phyloP scores from a whole-genome alignment of 2,329 filamentous ascomycete species.

The Trichoderma oligosporum region DNA sequence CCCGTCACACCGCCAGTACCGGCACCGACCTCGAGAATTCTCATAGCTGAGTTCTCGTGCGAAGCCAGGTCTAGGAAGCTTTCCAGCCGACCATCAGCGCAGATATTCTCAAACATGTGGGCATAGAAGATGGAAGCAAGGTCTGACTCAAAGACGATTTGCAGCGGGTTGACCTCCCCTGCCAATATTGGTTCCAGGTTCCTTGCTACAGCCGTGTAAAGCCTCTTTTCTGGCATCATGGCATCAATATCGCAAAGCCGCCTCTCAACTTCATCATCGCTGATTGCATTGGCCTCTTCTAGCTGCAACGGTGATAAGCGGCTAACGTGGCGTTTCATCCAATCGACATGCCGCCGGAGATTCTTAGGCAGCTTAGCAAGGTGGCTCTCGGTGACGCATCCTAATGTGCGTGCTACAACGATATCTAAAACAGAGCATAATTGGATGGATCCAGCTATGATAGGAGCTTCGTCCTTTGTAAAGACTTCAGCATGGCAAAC shows the following conservation, averaged over 20 bases:
- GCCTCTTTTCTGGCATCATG: neutral
- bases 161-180: constrained; percentile 33
- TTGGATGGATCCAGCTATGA: neutral
- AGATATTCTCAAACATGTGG: constrained; percentile 30
- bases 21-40: constrained; percentile 40
- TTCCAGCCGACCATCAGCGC: neutral
- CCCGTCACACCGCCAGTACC: constrained; percentile 37
- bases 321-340: neutral
- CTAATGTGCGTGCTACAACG: too few relatives aligned
- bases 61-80: constrained; percentile 16
- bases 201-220: neutral
- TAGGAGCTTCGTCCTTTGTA: constrained; percentile 25
- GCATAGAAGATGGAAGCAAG: constrained; percentile 35
- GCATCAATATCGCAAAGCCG: neutral
- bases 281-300: neutral
- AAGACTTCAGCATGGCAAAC: constrained; percentile 25
- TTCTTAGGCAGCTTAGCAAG: neutral
- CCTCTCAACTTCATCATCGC: neutral
- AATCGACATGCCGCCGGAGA: neutral
- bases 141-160: constrained; percentile 36
- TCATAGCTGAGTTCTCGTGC: constrained; percentile 34
- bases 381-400: too few relatives aligned
- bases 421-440: too few relatives aligned
- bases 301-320: neutral
- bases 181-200: constrained; percentile 30